A percentile compares a stretch with the other conserved stretches of the same genome.
These are phyloP conservation scores for Aspergillus panamensis DNA, from an alignment of 495 filamentous ascomycete species.

Conservation along the genomic window DNA sequence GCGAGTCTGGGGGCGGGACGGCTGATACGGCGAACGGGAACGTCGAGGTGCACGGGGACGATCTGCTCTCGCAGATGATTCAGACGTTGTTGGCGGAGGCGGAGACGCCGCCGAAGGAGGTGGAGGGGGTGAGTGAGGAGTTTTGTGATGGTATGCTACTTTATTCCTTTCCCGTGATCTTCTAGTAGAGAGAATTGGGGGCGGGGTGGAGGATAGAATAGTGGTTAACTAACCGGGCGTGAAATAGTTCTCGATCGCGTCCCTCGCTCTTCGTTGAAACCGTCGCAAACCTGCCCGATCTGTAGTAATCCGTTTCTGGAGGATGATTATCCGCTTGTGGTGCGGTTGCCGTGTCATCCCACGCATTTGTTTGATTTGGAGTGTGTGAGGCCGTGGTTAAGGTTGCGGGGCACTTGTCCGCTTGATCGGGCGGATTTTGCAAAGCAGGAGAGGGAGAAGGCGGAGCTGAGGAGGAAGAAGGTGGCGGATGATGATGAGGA, in stretches of 20 bases:
- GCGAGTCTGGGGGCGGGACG: conserved; percentile 27
- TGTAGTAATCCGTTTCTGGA: conserved; percentile 82
- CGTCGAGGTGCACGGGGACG: conserved; percentile 25
- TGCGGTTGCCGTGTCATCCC: conserved; percentile 78
- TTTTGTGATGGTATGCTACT: conserved; percentile 62
- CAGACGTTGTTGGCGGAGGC: conserved; percentile 59
- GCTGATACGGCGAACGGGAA: conserved; percentile 6
- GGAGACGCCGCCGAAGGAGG: conserved; percentile 59
- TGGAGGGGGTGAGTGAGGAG: conserved; percentile 73
- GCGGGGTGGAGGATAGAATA: background rate
- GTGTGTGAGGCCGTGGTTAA: conserved; percentile 90
- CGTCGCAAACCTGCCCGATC: conserved; percentile 74
- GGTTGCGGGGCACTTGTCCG: conserved; percentile 84
- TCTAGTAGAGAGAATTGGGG: no score
- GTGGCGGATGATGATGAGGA: conserved; percentile 60
- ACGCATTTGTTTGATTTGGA: conserved; percentile 87
- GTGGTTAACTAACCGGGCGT: background rate
- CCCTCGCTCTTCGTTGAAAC: conserved; percentile 61
- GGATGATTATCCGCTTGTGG: conserved; percentile 74
- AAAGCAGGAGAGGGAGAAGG: conserved; percentile 66
- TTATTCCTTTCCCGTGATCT: background rate
- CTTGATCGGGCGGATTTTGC: conserved; percentile 76
- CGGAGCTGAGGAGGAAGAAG: conserved; percentile 46
- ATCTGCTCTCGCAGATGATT: conserved; percentile 60
- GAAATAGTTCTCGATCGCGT: conserved; percentile 67